phyloP scores from a whole-genome alignment of 192 early-diverging fungal species.

The Helicostylum pulchrum region DNA sequence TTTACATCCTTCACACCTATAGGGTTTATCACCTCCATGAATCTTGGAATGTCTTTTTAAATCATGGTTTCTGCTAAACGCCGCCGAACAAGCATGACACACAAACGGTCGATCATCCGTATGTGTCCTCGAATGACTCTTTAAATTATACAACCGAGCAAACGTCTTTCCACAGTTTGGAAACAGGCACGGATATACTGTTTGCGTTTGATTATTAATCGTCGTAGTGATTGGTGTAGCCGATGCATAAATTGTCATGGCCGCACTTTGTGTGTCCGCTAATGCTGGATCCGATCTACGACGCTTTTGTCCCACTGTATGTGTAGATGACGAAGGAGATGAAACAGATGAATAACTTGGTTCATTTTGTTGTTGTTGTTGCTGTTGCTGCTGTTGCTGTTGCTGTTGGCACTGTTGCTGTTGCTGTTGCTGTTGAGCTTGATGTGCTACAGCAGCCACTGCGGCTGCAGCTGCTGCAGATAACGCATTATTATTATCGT shows the following conservation, averaged over 20 bases:
- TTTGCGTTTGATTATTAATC: conserved; percentile 33
- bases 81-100: conserved; percentile 38
- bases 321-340: background rate
- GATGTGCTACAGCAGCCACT: conserved; percentile 11
- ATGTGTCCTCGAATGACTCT: conserved; percentile 79
- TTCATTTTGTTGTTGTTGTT: background rate
- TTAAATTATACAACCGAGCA: conserved; percentile 84
- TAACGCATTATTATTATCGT: conserved; percentile 9
- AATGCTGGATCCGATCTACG: conserved; percentile 17
- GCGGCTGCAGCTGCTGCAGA: conserved; percentile 22
- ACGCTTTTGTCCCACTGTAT: conserved; percentile 5
- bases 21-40: conserved; percentile 75
- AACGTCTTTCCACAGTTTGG: conserved; percentile 83
- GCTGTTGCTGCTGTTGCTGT: conserved; percentile 4
- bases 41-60: conserved; percentile 73
- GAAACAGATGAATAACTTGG: background rate
- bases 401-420: conserved; percentile 9
- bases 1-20: conserved; percentile 67
- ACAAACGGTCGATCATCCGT: conserved; percentile 70
- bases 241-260: conserved; percentile 33
- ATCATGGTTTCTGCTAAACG: conserved; percentile 73
- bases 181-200: conserved; percentile 51
- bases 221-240: conserved; percentile 31
- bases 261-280: conserved; percentile 23
- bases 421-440: conserved; percentile 14